Evolutionary conservation across 495 filamentous ascomycete genomes (phyloP).

Genomic region (Monascus purpureus): DNA sequence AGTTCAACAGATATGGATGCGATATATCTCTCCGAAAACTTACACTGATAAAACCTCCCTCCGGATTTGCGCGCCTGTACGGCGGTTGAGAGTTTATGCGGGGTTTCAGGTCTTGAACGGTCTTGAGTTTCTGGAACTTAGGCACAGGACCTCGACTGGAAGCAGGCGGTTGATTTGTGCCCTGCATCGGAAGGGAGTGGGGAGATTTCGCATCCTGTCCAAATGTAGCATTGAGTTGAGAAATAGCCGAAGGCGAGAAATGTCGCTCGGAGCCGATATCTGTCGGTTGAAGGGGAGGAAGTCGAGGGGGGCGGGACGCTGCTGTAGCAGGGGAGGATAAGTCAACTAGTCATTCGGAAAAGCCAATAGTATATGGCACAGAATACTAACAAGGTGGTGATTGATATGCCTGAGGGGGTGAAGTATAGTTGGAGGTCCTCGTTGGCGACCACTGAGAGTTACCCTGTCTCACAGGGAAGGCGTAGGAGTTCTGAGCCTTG

Average conservation of each 20-base stretch:
- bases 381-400: conserved; percentile 41
- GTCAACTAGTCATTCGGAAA: conserved; percentile 34
- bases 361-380: conserved; percentile 19
- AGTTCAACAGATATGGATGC: conserved; percentile 4
- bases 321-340: conserved; percentile 14
- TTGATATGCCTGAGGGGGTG: conserved; percentile 52
- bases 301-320: conserved; percentile 27
- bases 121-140: conserved; percentile 66
- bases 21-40: no score
- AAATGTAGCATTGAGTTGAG: conserved; percentile 58
- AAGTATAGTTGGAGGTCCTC: conserved; percentile 39
- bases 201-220: conserved; percentile 63
- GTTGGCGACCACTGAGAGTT: conserved; percentile 45
- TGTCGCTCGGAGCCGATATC: conserved; percentile 46
- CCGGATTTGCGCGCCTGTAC: conserved; percentile 86
- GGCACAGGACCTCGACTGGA: conserved; percentile 63
- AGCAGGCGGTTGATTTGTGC: conserved; percentile 28
- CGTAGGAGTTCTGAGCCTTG: conserved; percentile 37
- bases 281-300: conserved; percentile 59
- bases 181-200: conserved; percentile 29
- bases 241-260: conserved; percentile 55
- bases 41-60: conserved; percentile 98
- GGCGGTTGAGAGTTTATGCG: conserved; percentile 76
- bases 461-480: conserved; percentile 22
- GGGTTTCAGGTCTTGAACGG: conserved; percentile 61